Base-by-base conservation (phyloP, 164 flowering plant genomes). In the Magnolia sinica region DNA sequence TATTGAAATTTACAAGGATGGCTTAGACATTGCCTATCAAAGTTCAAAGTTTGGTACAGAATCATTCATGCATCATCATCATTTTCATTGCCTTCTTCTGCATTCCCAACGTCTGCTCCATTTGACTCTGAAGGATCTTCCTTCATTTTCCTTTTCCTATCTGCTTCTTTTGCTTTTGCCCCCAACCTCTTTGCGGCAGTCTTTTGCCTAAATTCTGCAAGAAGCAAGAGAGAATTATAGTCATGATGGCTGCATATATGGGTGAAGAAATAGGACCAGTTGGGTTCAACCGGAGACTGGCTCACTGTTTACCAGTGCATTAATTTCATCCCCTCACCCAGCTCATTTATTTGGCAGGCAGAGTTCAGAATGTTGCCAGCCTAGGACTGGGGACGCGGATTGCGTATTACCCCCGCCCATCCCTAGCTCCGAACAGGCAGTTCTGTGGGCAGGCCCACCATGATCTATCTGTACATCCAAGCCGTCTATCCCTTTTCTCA, bases 151-250 rank as follows among this genome's bases (percentile, higher is more conserved):
- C 81, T 86, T 82, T 83, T 89, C 85, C 84, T 89, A 37, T 76
- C 83, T 73, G 68, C 78, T 74, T 76, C 86, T 59, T 78, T 87
- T 70, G 82, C 80, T 82, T 87, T 85, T 2, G 85, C 74, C 49
- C 70, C 87, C 2, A 82, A 85, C 74, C 81, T 88, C 80, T 88
- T 89, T 80, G 82, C 86, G 73, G 88, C 89, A 83, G 82, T 86
- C 75, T 84, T 88, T 75, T 61, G 73, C 82, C 85, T 87, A 50
- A 86, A 89, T 18, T 85, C 92, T 89, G 83, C 4, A 76, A 58
- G 31, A 29, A 70, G 75, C 45, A 67, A 72, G 67, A 27, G 49
- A 45, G 61, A 13, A 55, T 11, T 13, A 16, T 16, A 55, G 16
- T 55, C 18, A 37, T 37, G 45, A 37, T 37, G 45, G 45, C 45